These are phyloP conservation scores for Silene conica DNA, from an alignment of 148 eudicot genomes.

Conservation along the genomic window DNA sequence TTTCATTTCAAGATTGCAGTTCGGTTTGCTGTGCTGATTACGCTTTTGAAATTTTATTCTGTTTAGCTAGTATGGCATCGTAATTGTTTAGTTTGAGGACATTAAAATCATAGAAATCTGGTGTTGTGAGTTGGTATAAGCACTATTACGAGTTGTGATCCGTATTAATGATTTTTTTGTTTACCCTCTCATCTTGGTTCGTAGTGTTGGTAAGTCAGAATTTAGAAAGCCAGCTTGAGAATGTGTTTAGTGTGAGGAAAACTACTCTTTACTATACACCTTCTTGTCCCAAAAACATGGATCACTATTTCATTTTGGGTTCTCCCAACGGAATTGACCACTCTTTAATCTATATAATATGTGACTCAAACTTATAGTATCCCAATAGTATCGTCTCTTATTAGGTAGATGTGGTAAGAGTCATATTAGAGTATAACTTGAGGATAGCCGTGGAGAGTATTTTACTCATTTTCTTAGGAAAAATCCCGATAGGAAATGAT, in stretches of 20 bases:
- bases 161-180: no score
- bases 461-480: neutral
- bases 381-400: neutral
- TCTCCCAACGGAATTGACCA: neutral
- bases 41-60: neutral
- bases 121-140: neutral
- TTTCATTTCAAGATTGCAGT: neutral
- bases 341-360: neutral
- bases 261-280: neutral
- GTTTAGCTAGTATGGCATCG: neutral
- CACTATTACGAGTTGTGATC: neutral
- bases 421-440: neutral
- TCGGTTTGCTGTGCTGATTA: neutral
- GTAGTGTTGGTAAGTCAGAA: no score
- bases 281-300: neutral
- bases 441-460: neutral
- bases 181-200: no score
- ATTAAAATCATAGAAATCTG: neutral
- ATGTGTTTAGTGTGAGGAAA: no score
- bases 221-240: no score
- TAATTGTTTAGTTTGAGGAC: neutral
- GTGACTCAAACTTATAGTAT: neutral
- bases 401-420: neutral
- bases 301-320: neutral
- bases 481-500: neutral